These are phyloP conservation scores for Baeospora myosura DNA, from an alignment of 1,284 basidiomycete species.

Conservation along the genomic window DNA sequence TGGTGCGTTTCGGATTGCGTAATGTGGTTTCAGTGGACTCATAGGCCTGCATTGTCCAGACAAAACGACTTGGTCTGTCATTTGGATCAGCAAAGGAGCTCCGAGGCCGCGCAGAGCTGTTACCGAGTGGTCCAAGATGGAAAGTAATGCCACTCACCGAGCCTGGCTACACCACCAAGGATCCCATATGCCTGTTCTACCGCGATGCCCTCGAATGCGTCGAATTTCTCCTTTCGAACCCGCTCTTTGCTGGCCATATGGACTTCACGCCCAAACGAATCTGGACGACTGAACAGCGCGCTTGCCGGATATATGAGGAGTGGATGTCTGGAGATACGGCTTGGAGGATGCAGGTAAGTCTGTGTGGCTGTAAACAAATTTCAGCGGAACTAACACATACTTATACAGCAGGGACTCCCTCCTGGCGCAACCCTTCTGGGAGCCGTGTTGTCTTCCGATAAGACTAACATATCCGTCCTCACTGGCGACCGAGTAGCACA, in stretches of 20 bases:
- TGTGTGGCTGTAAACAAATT: constrained; percentile 1
- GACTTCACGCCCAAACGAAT: constrained; percentile 17
- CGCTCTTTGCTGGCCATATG: constrained; percentile 15
- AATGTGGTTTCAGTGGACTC: background rate
- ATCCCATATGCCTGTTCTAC: constrained; percentile 17
- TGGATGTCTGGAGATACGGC: constrained; percentile 22
- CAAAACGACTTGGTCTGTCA: constrained; percentile 14
- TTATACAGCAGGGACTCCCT: constrained; percentile 19
- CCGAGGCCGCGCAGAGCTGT: constrained; percentile 16
- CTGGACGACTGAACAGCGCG: constrained; percentile 13
- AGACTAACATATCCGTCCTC: constrained; percentile 25
- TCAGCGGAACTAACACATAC: constrained; percentile 5
- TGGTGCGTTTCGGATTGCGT: constrained; percentile 14
- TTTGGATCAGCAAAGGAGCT: constrained; percentile 24
- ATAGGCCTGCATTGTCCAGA: constrained; percentile 6
- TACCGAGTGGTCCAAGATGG: constrained; percentile 21
- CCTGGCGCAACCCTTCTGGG: constrained; percentile 24
- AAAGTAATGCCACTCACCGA: constrained; percentile 10
- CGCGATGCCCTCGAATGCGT: constrained; percentile 20
- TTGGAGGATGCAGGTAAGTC: constrained; percentile 24
- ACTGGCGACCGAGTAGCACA: constrained; percentile 24
- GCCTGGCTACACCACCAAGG: constrained; percentile 15
- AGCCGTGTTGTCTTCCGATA: constrained; percentile 24
- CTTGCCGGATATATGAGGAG: constrained; percentile 19
- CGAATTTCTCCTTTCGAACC: constrained; percentile 16